Conservation (phyloP, 2,329 filamentous ascomycete species). For the Hirsutella thompsonii region DNA sequence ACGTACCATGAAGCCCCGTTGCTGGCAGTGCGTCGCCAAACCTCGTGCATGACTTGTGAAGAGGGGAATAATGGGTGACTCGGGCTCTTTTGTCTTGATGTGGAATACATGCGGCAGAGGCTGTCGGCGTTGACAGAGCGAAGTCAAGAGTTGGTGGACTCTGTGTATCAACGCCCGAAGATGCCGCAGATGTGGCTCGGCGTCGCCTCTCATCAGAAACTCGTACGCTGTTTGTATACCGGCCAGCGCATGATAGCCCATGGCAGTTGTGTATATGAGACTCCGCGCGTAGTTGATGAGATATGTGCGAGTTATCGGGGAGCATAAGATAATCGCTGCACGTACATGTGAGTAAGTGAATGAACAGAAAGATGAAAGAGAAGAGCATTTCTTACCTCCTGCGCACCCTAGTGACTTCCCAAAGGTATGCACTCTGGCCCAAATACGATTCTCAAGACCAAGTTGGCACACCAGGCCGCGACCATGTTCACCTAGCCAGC, state of each 20-base stretch:
- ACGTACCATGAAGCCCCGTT: conserved; percentile 44
- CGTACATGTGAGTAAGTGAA: conserved; percentile 1
- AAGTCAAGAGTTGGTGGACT: conserved; percentile 31
- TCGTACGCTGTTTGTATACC: conserved; percentile 45
- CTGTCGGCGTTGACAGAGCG: conserved; percentile 14
- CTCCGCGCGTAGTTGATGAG: conserved; percentile 66
- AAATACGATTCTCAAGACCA: conserved; percentile 41
- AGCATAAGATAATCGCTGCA: conserved; percentile 47
- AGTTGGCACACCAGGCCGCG: conserved; percentile 44
- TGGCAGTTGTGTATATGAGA: conserved; percentile 61
- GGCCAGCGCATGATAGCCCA: conserved; percentile 47
- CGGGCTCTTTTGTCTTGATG: conserved; percentile 22
- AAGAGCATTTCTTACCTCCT: conserved; percentile 40
- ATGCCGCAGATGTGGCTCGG: conserved; percentile 20
- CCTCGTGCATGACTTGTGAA: conserved; percentile 43
- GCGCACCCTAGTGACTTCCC: conserved; percentile 56
- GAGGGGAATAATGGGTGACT: conserved; percentile 53
- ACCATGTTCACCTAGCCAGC: conserved; percentile 42
- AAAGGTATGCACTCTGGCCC: conserved; percentile 50
- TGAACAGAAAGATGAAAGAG: background rate
- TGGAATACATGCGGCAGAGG: conserved; percentile 17
- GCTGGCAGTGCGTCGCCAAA: conserved; percentile 47
- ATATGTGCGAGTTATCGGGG: conserved; percentile 44
- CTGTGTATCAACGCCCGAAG: conserved; percentile 19
- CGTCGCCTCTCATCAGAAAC: conserved; percentile 37